Conservation (phyloP, 352 stramenopile species). For the Plasmopara viticola region DNA sequence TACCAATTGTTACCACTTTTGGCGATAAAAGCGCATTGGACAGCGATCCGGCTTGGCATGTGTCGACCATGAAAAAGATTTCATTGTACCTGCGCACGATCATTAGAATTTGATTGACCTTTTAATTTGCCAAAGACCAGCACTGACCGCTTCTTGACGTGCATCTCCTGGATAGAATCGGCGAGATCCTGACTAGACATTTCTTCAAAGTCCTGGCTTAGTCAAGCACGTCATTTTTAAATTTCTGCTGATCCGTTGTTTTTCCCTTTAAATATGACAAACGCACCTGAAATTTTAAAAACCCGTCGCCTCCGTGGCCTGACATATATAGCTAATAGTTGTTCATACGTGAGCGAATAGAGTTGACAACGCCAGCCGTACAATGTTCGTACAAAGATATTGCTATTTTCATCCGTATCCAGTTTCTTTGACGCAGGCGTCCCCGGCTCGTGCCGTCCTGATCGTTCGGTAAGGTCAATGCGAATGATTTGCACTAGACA, state of each 20-base stretch:
- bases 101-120: not conserved
- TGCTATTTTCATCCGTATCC: constrained; percentile 86
- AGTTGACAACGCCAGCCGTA: constrained; percentile 24
- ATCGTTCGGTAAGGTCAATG: not conserved
- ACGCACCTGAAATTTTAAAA: constrained; percentile 95
- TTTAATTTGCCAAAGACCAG: not conserved
- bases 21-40: constrained; percentile 77
- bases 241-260: constrained; percentile 7
- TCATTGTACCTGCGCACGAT: constrained; percentile 80
- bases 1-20: constrained; percentile 92
- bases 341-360: constrained; percentile 9
- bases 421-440: constrained; percentile 86
- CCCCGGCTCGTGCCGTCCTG: constrained; percentile 82
- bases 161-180: constrained; percentile 91
- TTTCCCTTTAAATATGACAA: constrained; percentile 2
- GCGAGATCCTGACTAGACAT: constrained; percentile 92
- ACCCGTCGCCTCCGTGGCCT: constrained; percentile 96
- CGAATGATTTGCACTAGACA: not conserved
- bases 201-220: constrained; percentile 90
- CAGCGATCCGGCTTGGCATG: constrained; percentile 94
- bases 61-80: constrained; percentile 97
- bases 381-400: constrained; percentile 65
- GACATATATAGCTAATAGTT: constrained; percentile 78
- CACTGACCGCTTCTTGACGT: constrained; percentile 77
- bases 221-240: constrained; percentile 6